These are phyloP conservation scores for Orbilia blumenaviensis DNA, from an alignment of 2,329 filamentous ascomycete genomes.

Conservation along the genomic window DNA sequence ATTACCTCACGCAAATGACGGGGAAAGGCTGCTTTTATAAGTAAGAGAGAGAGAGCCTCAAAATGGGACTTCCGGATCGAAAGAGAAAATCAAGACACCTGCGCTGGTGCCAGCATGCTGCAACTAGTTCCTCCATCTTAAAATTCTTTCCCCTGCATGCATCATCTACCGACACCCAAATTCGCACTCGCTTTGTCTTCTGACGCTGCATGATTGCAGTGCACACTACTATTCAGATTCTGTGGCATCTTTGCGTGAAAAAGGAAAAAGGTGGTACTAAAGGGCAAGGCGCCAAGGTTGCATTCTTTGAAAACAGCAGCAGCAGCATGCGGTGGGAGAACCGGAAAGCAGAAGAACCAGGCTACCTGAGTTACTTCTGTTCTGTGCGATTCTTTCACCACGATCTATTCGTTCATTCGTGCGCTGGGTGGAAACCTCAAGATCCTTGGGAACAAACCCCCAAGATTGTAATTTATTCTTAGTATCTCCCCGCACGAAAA, in stretches of 20 bases:
- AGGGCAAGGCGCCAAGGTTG: conserved; percentile 6
- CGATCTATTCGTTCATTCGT: neutral
- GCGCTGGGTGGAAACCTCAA: neutral
- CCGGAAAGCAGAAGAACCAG: neutral
- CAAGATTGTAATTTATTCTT: neutral
- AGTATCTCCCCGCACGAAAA: neutral
- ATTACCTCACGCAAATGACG: too few species aligned
- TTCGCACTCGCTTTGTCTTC: conserved; percentile 3
- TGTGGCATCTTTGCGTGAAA: neutral
- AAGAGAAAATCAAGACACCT: neutral
- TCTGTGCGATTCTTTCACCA: neutral
- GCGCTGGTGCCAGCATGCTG: neutral
- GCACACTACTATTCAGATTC: neutral
- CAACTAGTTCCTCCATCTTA: neutral
- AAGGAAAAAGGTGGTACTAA: neutral
- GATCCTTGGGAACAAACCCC: neutral
- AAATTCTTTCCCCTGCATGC: conserved; percentile 13
- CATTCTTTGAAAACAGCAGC: conserved; percentile 11
- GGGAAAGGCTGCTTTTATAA: too few species aligned
- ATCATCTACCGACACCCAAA: conserved; percentile 18
- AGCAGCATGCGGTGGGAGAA: too few species aligned
- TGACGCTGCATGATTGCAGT: conserved; percentile 6
- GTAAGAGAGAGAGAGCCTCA: too few species aligned
- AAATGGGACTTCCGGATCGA: too few species aligned
- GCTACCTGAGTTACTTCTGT: neutral